phyloP scores from a whole-genome alignment of 148 eudicot genomes.

The Nepenthes mirabilis region DNA sequence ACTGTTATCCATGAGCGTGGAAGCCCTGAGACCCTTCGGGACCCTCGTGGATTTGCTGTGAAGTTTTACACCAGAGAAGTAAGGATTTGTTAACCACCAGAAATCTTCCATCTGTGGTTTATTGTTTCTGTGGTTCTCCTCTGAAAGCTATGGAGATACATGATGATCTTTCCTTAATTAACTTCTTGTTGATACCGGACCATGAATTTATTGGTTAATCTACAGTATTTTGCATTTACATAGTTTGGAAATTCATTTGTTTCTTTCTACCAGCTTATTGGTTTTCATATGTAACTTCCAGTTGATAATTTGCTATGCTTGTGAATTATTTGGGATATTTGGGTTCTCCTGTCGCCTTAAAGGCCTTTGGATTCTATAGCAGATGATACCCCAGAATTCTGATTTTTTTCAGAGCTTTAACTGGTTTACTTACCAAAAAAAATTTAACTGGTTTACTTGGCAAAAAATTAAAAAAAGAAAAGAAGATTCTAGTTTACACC shows the following conservation, averaged over 20 bases:
- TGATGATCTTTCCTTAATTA: neutral
- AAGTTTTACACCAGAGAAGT: constrained; percentile 98
- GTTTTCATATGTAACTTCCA: too few species aligned
- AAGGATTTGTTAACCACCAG: constrained; percentile 2
- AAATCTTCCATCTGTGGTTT: neutral
- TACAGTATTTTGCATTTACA: too few species aligned
- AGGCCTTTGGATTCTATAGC: neutral
- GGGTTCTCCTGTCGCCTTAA: too few species aligned
- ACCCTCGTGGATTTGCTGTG: constrained; percentile 94
- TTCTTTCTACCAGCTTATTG: too few species aligned
- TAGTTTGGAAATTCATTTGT: too few species aligned
- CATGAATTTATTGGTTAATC: too few species aligned
- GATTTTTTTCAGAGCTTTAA: neutral
- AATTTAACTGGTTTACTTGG: neutral
- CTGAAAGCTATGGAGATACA: neutral
- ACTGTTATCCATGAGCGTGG: constrained; percentile 98
- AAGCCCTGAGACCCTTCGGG: constrained; percentile 91
- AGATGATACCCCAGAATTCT: neutral
- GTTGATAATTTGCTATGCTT: too few species aligned
- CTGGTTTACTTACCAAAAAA: neutral
- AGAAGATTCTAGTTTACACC: too few species aligned
- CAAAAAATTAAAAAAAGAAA: too few species aligned
- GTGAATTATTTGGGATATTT: too few species aligned
- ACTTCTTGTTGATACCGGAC: too few species aligned
- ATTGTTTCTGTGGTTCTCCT: neutral